A percentile compares a stretch with the other conserved stretches of the same genome.
These are phyloP conservation scores for Aureobasidium lini DNA, from an alignment of 2,329 filamentous ascomycete genomes.

Conservation along the genomic window DNA sequence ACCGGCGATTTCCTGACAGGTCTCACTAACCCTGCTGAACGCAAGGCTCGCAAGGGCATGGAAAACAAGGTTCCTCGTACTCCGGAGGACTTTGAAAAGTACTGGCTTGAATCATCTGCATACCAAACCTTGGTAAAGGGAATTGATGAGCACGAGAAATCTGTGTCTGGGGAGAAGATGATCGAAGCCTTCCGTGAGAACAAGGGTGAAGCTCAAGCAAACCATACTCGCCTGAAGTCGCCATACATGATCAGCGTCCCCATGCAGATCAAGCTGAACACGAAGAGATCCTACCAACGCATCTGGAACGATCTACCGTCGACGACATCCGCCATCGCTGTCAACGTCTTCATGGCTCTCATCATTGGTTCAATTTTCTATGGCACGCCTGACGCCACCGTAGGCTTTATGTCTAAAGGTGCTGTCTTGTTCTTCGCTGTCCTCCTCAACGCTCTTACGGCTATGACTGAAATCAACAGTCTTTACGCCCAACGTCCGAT, in stretches of 20 bases:
- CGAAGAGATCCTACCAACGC: slow-evolving; percentile 44
- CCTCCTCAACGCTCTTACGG: slow-evolving; percentile 51
- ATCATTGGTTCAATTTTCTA: slow-evolving; percentile 58
- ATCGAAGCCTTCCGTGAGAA: slow-evolving; percentile 42
- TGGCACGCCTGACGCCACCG: slow-evolving; percentile 50
- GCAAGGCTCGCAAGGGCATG: slow-evolving; percentile 49
- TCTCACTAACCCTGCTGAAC: slow-evolving; percentile 57
- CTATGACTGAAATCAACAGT: slow-evolving; percentile 57
- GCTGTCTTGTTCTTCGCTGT: slow-evolving; percentile 54
- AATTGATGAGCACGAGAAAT: slow-evolving; percentile 45
- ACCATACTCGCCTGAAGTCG: slow-evolving; percentile 43
- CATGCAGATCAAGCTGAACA: slow-evolving; percentile 49
- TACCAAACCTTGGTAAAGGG: slow-evolving; percentile 39
- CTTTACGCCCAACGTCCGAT: slow-evolving; percentile 41
- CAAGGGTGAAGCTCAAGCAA: slow-evolving; percentile 40
- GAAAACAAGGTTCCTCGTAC: slow-evolving; percentile 58
- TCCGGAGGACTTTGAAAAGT: slow-evolving; percentile 55
- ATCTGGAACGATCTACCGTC: slow-evolving; percentile 47
- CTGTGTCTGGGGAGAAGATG: slow-evolving; percentile 37
- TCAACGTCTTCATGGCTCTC: slow-evolving; percentile 49
- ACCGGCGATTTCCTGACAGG: slow-evolving; percentile 64
- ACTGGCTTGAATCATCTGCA: slow-evolving; percentile 49
- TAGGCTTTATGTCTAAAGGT: slow-evolving; percentile 66
- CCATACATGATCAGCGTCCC: slow-evolving; percentile 50
- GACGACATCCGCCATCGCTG: slow-evolving; percentile 39